Percentiles rank a stretch among this genome's conserved stretches.
phyloP scores from a whole-genome alignment of 257 asterid genomes.

The Solanum chmielewskii region DNA sequence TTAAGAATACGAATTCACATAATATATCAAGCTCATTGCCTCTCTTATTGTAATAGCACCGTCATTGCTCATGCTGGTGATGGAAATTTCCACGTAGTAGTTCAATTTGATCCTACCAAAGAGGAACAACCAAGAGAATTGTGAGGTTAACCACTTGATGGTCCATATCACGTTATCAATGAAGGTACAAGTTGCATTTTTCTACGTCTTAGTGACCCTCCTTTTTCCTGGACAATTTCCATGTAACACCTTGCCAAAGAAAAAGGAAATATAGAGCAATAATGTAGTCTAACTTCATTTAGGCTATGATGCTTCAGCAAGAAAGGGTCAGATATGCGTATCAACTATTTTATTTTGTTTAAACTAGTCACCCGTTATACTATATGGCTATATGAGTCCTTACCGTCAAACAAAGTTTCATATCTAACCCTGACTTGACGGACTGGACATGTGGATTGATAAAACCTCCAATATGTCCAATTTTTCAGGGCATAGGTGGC shows the following conservation, averaged over 20 bases:
- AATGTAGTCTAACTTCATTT: not conserved
- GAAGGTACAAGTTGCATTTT: constrained; percentile 43
- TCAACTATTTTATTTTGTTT: not conserved
- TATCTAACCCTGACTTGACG: not conserved
- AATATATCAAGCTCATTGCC: not conserved
- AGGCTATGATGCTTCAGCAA: not conserved
- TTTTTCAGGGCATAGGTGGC: not conserved
- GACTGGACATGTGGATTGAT: not conserved
- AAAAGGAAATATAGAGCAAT: not conserved
- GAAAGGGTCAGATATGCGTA: not conserved
- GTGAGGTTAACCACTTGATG: constrained; percentile 83
- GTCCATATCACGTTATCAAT: constrained; percentile 78
- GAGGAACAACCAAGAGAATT: constrained; percentile 67
- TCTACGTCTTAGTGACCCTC: not conserved
- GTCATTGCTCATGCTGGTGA: constrained; percentile 99
- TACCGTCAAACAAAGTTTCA: not conserved
- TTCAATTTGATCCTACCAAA: constrained; percentile 61
- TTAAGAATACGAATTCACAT: not conserved
- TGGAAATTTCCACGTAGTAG: constrained; percentile 80
- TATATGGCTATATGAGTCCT: not conserved
- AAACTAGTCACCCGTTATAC: not conserved
- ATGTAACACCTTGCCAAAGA: not conserved
- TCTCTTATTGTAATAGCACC: constrained; percentile 38
- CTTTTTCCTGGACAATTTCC: not conserved
- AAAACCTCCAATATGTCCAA: not conserved